Percentiles rank a stretch among this genome's conserved stretches.
phyloP scores from a whole-genome alignment of 257 asterid species.

The Dorcoceras hygrometricum region DNA sequence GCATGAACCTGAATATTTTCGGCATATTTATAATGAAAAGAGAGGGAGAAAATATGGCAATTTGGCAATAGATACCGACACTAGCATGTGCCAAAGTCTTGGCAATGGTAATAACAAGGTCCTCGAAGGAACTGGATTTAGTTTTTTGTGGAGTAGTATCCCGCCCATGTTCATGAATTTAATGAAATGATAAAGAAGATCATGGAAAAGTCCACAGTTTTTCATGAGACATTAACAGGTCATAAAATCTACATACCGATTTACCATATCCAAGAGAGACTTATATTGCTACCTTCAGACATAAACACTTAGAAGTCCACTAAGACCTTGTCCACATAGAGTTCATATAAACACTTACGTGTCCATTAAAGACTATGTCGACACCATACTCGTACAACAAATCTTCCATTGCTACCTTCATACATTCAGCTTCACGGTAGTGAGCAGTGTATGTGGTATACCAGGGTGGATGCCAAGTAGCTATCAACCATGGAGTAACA shows the following conservation, averaged over 20 bases:
- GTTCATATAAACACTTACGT: constrained; percentile 48
- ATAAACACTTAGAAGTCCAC: too few relatives aligned
- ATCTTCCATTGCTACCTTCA: constrained; percentile 86
- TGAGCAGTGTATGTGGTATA: constrained; percentile 82
- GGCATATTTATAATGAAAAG: neutral
- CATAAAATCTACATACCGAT: too few relatives aligned
- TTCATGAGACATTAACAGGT: too few relatives aligned
- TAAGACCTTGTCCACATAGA: too few relatives aligned
- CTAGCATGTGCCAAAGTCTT: neutral
- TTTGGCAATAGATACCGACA: neutral
- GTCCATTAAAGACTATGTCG: constrained; percentile 86
- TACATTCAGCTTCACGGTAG: constrained; percentile 92
- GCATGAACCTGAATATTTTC: constrained; percentile 70
- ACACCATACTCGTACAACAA: constrained; percentile 64
- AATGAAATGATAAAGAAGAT: too few relatives aligned
- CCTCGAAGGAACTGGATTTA: neutral
- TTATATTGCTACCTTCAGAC: too few relatives aligned
- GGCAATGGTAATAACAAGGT: neutral
- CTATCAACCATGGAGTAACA: constrained; percentile 87
- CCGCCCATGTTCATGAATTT: too few relatives aligned
- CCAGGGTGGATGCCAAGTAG: constrained; percentile 97
- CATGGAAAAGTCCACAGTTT: too few relatives aligned
- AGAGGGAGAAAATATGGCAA: neutral
- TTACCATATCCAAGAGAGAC: too few relatives aligned
- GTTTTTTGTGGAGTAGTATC: too few relatives aligned